Evolutionary conservation across 2,329 filamentous ascomycete species (phyloP), one percentile per base, ranked within the genome.

Genomic region (Penicillium sumatraense): DNA sequence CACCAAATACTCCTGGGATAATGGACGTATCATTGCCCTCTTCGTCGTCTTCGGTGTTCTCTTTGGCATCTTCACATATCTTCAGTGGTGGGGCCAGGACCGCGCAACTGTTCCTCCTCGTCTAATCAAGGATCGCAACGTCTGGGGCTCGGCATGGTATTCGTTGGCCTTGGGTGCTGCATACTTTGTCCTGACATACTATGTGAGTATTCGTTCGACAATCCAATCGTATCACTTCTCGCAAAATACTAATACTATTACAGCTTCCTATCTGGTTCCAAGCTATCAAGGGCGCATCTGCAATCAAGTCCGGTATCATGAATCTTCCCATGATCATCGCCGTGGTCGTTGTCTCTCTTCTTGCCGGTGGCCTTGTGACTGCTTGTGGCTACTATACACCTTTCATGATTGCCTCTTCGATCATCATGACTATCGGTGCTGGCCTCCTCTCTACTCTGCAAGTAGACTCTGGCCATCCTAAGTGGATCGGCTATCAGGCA

Each of bases 21-120:
- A 72, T 58, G 70, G 68, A 20, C 75, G 72, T 11, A 74, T 83
- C 50, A 78, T 83, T 46, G 75, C 75, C 0, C 70, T 83, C 10
- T 77, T 84, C 23, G 73, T 81, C 1, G 71, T 84, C 3, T 81
- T 81, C 54, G 76, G 77, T n/a, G 74, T 83, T 6, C n/a, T n/a
- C n/a, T n/a, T n/a, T n/a, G n/a, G n/a, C n/a, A n/a, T n/a, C n/a
- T n/a, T n/a, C n/a, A n/a, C n/a, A n/a, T n/a, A n/a, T n/a, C n/a
- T 77, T 53, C 73, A 80, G 56, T 56, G 58, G 49, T 73, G 69
- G 63, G 69, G 70, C 33, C 64, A 71, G 26, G 77, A 80, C 4
- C 67, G 67, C 3, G 79, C 79, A 2, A 70, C 79, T 5, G 71
- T 83, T 3, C 79, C 78, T 6, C 77, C 76, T 0, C 69, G 75